Base-by-base conservation (phyloP, 2,329 filamentous ascomycete genomes). In the Epichloe gansuensis region DNA sequence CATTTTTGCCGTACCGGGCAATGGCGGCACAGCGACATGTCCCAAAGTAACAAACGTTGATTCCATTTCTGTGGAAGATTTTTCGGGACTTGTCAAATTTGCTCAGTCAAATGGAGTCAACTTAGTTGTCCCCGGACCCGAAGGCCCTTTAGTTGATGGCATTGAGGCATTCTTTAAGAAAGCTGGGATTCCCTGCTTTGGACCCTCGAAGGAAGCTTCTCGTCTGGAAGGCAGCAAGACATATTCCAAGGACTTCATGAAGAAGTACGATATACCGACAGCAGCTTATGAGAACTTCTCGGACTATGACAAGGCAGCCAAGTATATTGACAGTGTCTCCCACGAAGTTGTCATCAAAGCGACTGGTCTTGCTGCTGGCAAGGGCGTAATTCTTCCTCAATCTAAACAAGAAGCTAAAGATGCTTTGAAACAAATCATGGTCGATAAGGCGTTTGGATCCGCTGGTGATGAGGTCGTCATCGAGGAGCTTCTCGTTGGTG, bases 221-320 rank as follows among this genome's bases (percentile, higher is more conserved):
- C 80, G 81, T 45, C 88, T 98, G 79, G 93, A 98, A 71, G 93
- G 93, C 55, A 94, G 88, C 72, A 98, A 98, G 75, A 88, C 91
- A 11, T 97, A 94, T 69, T 90, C 88, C 56, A 98, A 98, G 68
- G 91, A 97, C 69, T 97, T 97, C 66, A 98, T 97, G 93, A 85
- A 86, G 69, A 83, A 85, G 59, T 82, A 95, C 71, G 78, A 79
- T 62, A 95, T 98, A 61, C 91, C 91, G 39, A 97, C 93, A 1
- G 93, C 93, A 15, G 82, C 80, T 41, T 97, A 95, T 72, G 81
- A 85, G 68, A 96, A 94, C 73, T 96, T 97, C 65, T 81, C 76
- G 67, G 77, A 87, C 62, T 91, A 86, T 68, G 79, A 85, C 52
- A 73, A 80, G 46, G 90, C 90, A 13, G 74, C 76, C 59, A 72